phyloP scores from a whole-genome alignment of 345 rosid genomes.

The Psidium friedrichsthalianum region DNA sequence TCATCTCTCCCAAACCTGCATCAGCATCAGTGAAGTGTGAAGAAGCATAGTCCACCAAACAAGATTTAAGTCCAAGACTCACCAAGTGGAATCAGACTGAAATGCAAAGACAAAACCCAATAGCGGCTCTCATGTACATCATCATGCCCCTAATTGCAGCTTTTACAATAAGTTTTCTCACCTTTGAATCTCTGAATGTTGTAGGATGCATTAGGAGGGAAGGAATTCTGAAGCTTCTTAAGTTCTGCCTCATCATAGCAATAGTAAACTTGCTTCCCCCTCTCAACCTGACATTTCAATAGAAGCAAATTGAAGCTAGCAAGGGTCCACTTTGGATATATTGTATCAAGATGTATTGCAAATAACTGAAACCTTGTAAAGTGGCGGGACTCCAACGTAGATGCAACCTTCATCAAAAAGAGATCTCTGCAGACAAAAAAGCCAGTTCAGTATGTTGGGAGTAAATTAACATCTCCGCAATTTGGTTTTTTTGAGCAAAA shows the following conservation, averaged over 20 bases:
- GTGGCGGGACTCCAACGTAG: constrained; percentile 97
- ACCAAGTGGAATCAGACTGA: background rate
- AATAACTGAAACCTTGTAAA: constrained; percentile 57
- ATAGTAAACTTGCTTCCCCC: constrained; percentile 71
- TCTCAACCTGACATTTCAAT: constrained; percentile 61
- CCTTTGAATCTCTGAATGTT: constrained; percentile 97
- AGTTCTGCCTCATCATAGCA: constrained; percentile 79
- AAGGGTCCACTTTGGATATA: background rate
- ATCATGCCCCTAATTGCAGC: background rate
- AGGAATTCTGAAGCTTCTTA: constrained; percentile 36
- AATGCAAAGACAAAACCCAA: background rate
- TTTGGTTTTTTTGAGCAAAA: background rate
- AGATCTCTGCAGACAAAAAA: constrained; percentile 43
- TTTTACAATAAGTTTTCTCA: constrained; percentile 1
- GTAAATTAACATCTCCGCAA: background rate
- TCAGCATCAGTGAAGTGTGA: background rate
- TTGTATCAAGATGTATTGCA: background rate
- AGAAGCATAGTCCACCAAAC: background rate
- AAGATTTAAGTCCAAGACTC: background rate
- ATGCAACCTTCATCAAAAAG: constrained; percentile 89
- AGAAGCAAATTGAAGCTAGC: constrained; percentile 4
- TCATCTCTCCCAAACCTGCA: constrained; percentile 97
- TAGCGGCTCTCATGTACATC: background rate
- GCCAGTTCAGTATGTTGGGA: background rate
- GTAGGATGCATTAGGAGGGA: constrained; percentile 83